Evolutionary conservation across 1,284 basidiomycete species (phyloP).

Genomic region (Phellopilus nigrolimitatus): DNA sequence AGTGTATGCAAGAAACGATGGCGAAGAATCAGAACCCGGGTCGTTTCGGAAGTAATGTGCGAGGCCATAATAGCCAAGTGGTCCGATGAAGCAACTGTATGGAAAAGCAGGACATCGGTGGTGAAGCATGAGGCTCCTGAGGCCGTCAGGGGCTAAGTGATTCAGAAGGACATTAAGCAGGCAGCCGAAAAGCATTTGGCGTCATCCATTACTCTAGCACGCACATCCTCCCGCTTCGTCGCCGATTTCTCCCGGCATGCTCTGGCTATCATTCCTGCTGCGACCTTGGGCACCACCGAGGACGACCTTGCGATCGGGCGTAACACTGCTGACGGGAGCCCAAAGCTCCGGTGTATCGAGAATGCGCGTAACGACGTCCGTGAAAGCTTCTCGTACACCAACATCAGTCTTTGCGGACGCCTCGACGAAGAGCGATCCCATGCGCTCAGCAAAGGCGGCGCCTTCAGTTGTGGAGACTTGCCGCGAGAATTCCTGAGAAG

Average conservation of each 20-base stretch:
- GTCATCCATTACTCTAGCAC: slow-evolving; percentile 3
- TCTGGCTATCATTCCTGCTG: not conserved
- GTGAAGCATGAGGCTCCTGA: too few species aligned
- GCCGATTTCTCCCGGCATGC: slow-evolving; percentile 13
- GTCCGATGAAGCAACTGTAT: too few species aligned
- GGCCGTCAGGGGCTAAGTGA: too few species aligned
- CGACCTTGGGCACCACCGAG: too few species aligned
- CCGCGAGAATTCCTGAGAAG: slow-evolving; percentile 75
- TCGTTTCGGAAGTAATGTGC: too few species aligned
- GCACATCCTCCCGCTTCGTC: slow-evolving; percentile 2
- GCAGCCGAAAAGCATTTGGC: too few species aligned
- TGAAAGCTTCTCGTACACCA: slow-evolving; percentile 77
- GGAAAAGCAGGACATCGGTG: too few species aligned
- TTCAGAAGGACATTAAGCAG: too few species aligned
- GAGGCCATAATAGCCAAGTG: too few species aligned
- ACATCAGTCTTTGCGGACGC: slow-evolving; percentile 83
- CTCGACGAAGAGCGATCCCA: slow-evolving; percentile 85
- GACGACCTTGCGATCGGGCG: slow-evolving; percentile 11
- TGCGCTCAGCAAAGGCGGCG: slow-evolving; percentile 72
- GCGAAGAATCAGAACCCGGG: too few species aligned
- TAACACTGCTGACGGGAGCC: slow-evolving; percentile 33
- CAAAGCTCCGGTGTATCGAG: slow-evolving; percentile 67
- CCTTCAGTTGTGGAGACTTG: slow-evolving; percentile 83
- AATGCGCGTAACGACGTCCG: slow-evolving; percentile 72
- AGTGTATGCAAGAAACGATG: too few species aligned